Conservation (phyloP, 176 grass and related monocot species). For the Thinopyrum elongatum region DNA sequence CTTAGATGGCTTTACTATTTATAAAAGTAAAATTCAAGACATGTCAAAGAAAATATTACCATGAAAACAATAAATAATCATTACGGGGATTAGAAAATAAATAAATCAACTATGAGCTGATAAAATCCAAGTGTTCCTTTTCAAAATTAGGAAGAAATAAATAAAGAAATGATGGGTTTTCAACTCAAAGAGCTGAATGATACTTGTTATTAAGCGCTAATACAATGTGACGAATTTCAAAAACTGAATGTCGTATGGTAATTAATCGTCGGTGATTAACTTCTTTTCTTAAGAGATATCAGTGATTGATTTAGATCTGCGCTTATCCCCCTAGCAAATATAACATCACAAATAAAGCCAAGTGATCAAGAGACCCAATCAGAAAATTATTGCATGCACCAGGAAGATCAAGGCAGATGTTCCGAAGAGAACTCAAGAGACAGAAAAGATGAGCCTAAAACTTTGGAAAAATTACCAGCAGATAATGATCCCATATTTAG, state of each 20-base stretch:
- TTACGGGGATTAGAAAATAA: not conserved
- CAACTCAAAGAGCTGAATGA: not conserved
- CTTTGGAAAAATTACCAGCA: constrained; percentile 40
- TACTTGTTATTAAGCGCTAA: not conserved
- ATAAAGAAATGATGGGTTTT: not conserved
- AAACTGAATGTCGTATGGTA: not conserved
- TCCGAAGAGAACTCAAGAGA: not conserved
- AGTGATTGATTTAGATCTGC: not conserved
- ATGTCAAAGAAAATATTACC: not conserved
- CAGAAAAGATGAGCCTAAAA: not conserved
- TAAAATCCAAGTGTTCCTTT: not conserved
- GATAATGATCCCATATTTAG: constrained; percentile 91
- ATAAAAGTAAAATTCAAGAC: not conserved
- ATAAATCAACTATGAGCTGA: not conserved
- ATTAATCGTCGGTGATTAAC: not conserved
- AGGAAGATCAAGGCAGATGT: not conserved
- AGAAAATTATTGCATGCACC: not conserved
- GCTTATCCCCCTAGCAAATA: not conserved
- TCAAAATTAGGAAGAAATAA: not conserved
- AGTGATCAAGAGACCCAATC: not conserved
- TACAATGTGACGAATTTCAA: constrained; percentile 5
- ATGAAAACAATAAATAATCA: constrained; percentile 16
- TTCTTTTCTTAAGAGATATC: not conserved
- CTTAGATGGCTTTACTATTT: not conserved
- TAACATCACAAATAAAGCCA: not conserved